Conservation (phyloP, 495 filamentous ascomycete species). For the Daldinia vernicosa region DNA sequence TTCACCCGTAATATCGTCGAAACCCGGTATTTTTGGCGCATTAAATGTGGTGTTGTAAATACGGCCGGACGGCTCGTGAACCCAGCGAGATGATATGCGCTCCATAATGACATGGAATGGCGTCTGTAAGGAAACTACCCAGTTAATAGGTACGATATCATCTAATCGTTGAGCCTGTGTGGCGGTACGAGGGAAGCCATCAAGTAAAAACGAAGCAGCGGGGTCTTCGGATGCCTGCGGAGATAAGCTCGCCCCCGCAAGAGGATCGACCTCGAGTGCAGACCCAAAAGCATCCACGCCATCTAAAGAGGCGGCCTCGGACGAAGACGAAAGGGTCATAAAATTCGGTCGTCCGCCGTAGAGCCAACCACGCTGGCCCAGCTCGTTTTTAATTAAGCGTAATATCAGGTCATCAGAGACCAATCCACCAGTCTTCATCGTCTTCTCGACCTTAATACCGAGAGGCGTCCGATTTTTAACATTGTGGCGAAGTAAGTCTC, state of each 20-base stretch:
- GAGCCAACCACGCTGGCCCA: constrained; percentile 85
- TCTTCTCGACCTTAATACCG: constrained; percentile 86
- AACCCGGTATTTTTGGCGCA: constrained; percentile 77
- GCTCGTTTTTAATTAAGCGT: constrained; percentile 87
- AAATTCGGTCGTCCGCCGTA: constrained; percentile 51
- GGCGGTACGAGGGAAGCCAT: constrained; percentile 93
- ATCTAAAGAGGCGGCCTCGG: constrained; percentile 40
- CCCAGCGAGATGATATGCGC: constrained; percentile 89
- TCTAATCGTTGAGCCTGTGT: constrained; percentile 81
- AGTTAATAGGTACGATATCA: constrained; percentile 84
- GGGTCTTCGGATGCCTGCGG: constrained; percentile 70
- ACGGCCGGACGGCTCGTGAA: constrained; percentile 89
- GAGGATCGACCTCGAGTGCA: constrained; percentile 47
- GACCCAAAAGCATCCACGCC: constrained; percentile 51
- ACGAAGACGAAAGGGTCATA: constrained; percentile 55
- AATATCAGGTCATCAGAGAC: constrained; percentile 92
- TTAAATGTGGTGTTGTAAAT: constrained; percentile 97
- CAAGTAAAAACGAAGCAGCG: constrained; percentile 88
- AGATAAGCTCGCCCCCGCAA: constrained; percentile 44
- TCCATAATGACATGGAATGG: constrained; percentile 82
- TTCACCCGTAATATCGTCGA: constrained; percentile 93
- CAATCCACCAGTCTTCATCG: constrained; percentile 83
- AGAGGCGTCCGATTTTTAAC: constrained; percentile 85
- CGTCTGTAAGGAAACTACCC: constrained; percentile 76
- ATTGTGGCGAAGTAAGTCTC: constrained; percentile 91